Conservation (phyloP, 2,329 filamentous ascomycete species). For the Venturia effusa region DNA sequence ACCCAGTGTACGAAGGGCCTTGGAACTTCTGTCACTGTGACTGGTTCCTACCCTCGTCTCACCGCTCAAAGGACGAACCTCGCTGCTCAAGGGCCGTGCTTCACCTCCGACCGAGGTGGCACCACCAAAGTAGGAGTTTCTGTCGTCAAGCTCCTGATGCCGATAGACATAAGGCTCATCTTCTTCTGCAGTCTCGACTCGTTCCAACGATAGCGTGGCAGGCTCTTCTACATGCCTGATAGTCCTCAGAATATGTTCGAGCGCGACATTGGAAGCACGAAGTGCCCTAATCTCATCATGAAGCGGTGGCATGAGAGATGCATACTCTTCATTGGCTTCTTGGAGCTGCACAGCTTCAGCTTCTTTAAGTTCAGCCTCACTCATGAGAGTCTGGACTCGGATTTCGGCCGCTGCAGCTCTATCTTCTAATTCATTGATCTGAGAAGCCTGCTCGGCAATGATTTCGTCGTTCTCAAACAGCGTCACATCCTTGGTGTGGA, state of each 20-base stretch:
- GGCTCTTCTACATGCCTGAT: background rate
- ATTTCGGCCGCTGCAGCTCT: background rate
- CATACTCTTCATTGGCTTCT: background rate
- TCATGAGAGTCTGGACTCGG: background rate
- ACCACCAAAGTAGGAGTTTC: background rate
- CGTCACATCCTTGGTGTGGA: background rate
- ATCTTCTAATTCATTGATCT: background rate
- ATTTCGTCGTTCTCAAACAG: background rate
- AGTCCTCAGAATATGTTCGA: background rate
- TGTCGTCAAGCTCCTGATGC: background rate
- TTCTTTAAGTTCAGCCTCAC: background rate
- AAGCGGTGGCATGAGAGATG: background rate
- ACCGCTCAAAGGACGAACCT: background rate
- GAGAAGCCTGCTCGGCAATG: background rate
- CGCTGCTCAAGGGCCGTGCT: background rate
- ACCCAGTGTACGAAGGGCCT: background rate
- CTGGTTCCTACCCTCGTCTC: background rate
- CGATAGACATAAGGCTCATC: background rate
- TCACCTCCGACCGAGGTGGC: background rate
- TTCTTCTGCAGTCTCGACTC: background rate
- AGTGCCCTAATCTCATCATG: background rate
- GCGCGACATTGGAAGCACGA: background rate
- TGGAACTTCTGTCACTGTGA: background rate
- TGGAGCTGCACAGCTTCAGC: background rate
- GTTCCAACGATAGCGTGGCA: no score